Conservation (phyloP, 768 basidiomycete genomes). For the Russula earlei region DNA sequence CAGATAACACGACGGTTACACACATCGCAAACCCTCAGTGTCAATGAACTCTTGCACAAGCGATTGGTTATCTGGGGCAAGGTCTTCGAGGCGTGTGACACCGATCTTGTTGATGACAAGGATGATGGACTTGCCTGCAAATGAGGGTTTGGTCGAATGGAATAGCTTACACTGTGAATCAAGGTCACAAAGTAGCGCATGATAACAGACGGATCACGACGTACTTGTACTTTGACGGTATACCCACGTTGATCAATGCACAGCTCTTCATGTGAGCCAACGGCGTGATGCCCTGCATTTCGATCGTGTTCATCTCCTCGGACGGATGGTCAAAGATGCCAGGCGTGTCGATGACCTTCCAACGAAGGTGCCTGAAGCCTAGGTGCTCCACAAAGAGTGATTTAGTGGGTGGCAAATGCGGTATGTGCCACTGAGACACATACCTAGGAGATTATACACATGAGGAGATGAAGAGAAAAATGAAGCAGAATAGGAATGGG, state of each 20-base stretch:
- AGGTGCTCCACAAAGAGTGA: slow-evolving; percentile 99
- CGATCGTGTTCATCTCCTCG: too few relatives aligned
- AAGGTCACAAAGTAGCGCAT: slow-evolving; percentile 1
- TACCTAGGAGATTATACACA: too few relatives aligned
- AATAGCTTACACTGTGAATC: slow-evolving; percentile 67
- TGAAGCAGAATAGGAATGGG: too few relatives aligned
- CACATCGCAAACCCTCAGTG: slow-evolving; percentile 55
- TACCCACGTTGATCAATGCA: slow-evolving; percentile 97
- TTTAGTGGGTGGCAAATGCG: too few relatives aligned
- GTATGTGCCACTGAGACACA: too few relatives aligned
- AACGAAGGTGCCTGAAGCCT: too few relatives aligned
- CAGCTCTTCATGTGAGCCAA: slow-evolving; percentile 93
- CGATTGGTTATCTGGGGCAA: slow-evolving; percentile 61
- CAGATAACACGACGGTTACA: slow-evolving; percentile 89
- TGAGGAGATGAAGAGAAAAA: too few relatives aligned
- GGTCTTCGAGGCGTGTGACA: slow-evolving; percentile 78
- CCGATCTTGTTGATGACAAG: slow-evolving; percentile 99
- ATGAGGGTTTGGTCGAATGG: slow-evolving; percentile 96
- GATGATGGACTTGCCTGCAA: slow-evolving; percentile 83
- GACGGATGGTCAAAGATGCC: too few relatives aligned
- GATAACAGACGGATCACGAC: slow-evolving; percentile 20
- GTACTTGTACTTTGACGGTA: slow-evolving; percentile 87
- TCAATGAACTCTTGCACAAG: slow-evolving; percentile 85
- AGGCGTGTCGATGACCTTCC: too few relatives aligned
- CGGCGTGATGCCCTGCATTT: too few relatives aligned